These are phyloP conservation scores for Neofusicoccum sp. DNA, from an alignment of 2,329 filamentous ascomycete genomes.

Conservation along the genomic window DNA sequence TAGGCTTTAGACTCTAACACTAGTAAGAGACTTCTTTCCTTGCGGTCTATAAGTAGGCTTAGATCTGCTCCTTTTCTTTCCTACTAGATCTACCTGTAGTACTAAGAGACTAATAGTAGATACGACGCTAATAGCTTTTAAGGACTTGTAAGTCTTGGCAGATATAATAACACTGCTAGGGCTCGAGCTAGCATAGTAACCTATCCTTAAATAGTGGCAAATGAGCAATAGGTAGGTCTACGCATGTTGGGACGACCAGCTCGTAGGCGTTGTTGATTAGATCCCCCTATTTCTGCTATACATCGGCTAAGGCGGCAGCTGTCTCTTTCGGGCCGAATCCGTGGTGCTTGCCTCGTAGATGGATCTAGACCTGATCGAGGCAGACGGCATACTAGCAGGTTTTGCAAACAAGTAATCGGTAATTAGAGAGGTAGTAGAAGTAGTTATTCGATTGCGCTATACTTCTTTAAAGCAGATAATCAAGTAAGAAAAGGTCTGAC, in stretches of 20 bases:
- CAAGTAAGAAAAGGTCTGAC: too few species aligned
- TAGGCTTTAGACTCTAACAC: too few species aligned
- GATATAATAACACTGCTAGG: background rate
- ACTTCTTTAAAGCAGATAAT: too few species aligned
- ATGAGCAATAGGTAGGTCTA: background rate
- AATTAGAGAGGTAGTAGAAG: background rate
- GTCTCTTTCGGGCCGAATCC: background rate
- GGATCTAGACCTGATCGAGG: background rate
- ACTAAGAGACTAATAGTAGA: background rate
- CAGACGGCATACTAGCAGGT: background rate
- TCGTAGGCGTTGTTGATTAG: background rate
- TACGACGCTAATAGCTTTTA: background rate
- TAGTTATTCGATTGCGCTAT: background rate
- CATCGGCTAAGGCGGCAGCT: background rate
- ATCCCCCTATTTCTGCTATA: too few species aligned
- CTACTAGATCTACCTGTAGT: background rate
- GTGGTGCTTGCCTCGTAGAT: background rate
- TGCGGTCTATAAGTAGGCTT: background rate
- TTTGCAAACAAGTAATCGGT: background rate
- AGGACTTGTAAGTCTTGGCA: background rate
- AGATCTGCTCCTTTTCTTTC: background rate
- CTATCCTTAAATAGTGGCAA: background rate
- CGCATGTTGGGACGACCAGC: background rate
- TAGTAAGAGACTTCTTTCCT: background rate
- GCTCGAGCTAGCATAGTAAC: background rate